Evolutionary conservation across 352 stramenopile species (phyloP), one percentile per base, ranked within the genome.

Genomic region (Globisporangium ultimum): DNA sequence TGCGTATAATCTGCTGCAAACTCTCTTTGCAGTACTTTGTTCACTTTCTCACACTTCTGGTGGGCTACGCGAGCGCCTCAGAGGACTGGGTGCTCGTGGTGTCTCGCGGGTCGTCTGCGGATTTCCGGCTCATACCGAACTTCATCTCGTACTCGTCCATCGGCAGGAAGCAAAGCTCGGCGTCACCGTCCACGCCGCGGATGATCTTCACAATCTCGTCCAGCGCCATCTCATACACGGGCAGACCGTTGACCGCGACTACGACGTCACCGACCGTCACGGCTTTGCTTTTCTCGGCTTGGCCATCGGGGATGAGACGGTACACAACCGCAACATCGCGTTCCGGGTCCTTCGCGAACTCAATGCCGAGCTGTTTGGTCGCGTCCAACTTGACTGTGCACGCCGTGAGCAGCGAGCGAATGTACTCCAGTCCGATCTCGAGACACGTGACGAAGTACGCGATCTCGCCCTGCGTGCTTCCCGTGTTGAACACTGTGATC

Each of bases 401-500:
- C n/a, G 85, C 84, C 1, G 81, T 91, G 28, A 93, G 55, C 9
- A 95, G 80, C 22, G 83, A 92, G 17, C 85, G 80, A 13, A 95
- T 89, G 74, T 95, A 95, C 68, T 95, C 86, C 50, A 95, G 67
- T 36, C 84, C 86, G 56, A 95, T 95, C 70, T 95, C 86, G 14
- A 95, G 61, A 59, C 86, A 95, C 41, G 84, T 93, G 22, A 93
- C 84, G 60, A 93, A 95, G 64, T 95, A 95, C 56, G 84, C 82
- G 28, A 84, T 84, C 61, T 95, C 86, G 54, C 86, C 86, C 20
- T 87, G 76, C 12, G 74, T 84, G 24, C 74, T 67, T 32, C 84
- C 80, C 1, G 71, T 68, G 48, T 91, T 80, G 49, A 95, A 93
- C 46, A 81, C 87, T 6, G 83, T 90, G 47, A 95, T 74, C 58